phyloP scores from a whole-genome alignment of 371 early-diverging fungal species.

The Mortierella sp. region DNA sequence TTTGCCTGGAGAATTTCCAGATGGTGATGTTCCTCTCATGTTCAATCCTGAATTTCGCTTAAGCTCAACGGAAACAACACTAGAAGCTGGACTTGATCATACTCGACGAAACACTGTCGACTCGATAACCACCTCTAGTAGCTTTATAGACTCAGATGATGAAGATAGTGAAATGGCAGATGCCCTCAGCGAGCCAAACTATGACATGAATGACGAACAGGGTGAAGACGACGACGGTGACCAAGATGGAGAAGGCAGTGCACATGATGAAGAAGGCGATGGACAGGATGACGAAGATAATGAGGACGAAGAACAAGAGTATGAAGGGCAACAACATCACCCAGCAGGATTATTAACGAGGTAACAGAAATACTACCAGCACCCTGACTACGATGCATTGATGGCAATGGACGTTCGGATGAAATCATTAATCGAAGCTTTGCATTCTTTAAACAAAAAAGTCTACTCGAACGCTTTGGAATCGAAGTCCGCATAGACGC shows the following conservation, averaged over 20 bases:
- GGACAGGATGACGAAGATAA: neutral
- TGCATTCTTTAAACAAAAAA: neutral
- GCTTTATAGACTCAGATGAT: neutral
- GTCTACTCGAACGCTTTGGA: conserved; percentile 31
- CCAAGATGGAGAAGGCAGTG: conserved; percentile 7
- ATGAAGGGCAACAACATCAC: neutral
- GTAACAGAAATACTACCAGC: conserved; percentile 5
- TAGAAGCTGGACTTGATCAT: neutral
- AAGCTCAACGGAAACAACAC: neutral
- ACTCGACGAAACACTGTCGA: neutral
- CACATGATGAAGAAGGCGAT: neutral
- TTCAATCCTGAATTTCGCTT: neutral
- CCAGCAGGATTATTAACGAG: conserved; percentile 14
- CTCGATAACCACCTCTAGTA: neutral
- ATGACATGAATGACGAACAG: neutral
- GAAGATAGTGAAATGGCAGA: neutral
- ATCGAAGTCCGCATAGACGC: conserved; percentile 2
- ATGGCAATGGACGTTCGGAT: neutral
- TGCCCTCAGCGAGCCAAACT: neutral
- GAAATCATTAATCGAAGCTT: no score
- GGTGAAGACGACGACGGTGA: conserved; percentile 5
- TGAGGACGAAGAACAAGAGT: neutral
- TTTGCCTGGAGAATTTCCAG: conserved; percentile 26
- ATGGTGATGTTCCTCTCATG: neutral
- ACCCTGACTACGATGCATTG: neutral